Conservation (phyloP, 208 protist genomes). For the Trypanosomatidae sp. region DNA sequence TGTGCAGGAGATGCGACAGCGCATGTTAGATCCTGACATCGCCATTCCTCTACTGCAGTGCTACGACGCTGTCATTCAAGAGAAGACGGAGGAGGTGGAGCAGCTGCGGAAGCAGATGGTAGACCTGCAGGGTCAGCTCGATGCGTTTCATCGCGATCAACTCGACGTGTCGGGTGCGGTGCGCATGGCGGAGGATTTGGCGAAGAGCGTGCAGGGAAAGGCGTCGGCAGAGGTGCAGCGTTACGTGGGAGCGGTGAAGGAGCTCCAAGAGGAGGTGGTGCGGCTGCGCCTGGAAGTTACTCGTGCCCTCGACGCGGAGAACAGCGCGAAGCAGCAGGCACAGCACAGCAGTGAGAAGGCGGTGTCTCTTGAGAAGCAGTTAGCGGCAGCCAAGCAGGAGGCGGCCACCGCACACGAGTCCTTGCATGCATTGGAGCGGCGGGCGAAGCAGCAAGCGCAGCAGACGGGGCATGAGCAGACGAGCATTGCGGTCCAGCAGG, state of each 20-base stretch:
- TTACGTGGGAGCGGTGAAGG: constrained; percentile 21
- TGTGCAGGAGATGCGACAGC: constrained; percentile 51
- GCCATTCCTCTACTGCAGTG: constrained; percentile 83
- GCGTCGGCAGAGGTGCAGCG: constrained; percentile 31
- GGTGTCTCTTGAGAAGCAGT: constrained; percentile 5
- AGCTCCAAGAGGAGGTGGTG: constrained; percentile 33
- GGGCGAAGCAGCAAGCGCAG: constrained; percentile 15
- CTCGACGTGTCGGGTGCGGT: constrained; percentile 39
- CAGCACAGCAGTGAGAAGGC: constrained; percentile 3
- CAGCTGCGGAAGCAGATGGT: constrained; percentile 35
- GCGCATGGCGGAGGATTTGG: constrained; percentile 56
- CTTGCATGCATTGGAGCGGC: constrained; percentile 16
- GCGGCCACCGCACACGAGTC: constrained; percentile 17
- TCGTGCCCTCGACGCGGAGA: constrained; percentile 33
- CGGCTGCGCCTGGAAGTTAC: constrained; percentile 40
- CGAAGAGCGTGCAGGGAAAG: constrained; percentile 45
- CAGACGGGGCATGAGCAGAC: constrained; percentile 35
- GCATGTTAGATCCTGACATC: constrained; percentile 83
- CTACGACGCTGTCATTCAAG: constrained; percentile 79
- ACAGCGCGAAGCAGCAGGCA: constrained; percentile 17
- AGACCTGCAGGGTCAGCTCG: constrained; percentile 24
- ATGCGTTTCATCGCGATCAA: constrained; percentile 30
- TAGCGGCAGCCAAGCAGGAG: constrained; percentile 21
- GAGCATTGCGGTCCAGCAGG: constrained; percentile 31
- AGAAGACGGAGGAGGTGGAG: constrained; percentile 62